Percentiles rank a stretch among this genome's conserved stretches.
phyloP scores from a whole-genome alignment of 2,329 filamentous ascomycete species.

The Thermothelomyces thermophilus region DNA sequence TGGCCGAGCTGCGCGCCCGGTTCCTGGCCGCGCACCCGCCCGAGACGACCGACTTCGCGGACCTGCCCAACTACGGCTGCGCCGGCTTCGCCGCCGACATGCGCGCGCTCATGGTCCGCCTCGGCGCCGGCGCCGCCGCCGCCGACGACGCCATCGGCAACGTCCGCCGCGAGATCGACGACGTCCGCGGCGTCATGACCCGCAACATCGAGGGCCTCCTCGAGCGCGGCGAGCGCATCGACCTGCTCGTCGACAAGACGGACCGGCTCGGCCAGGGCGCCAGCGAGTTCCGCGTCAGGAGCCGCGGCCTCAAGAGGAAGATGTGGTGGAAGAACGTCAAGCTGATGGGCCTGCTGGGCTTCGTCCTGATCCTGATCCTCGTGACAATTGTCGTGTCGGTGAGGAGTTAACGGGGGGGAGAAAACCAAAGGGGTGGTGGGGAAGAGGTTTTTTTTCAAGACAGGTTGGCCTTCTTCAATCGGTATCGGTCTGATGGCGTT shows the following conservation, averaged over 20 bases:
- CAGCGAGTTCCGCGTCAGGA: conserved; percentile 82
- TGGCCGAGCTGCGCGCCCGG: conserved; percentile 82
- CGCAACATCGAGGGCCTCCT: conserved; percentile 87
- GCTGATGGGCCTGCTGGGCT: conserved; percentile 70
- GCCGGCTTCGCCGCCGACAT: conserved; percentile 79
- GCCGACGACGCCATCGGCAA: conserved; percentile 74
- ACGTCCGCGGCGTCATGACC: conserved; percentile 88
- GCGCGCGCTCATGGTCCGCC: conserved; percentile 72
- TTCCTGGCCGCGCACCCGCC: conserved; percentile 68
- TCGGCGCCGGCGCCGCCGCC: conserved; percentile 61
- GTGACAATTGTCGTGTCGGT: conserved; percentile 48
- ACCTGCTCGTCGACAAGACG: conserved; percentile 93
- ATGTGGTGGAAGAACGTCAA: conserved; percentile 99
- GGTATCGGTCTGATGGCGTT: not conserved
- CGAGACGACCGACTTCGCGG: conserved; percentile 60
- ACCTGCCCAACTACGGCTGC: conserved; percentile 82
- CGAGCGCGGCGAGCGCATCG: conserved; percentile 87
- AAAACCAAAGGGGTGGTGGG: not conserved
- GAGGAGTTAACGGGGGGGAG: conserved; percentile 35
- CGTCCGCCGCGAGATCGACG: conserved; percentile 85
- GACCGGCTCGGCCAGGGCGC: conserved; percentile 83
- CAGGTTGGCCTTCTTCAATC: not conserved
- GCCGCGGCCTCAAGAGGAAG: conserved; percentile 74
- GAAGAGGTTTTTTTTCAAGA: no score
- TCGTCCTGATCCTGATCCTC: conserved; percentile 60